Evolutionary conservation across 2,329 filamentous ascomycete species (phyloP), one percentile per base, ranked within the genome.

Genomic region (Sporothrix dimorphospora): DNA sequence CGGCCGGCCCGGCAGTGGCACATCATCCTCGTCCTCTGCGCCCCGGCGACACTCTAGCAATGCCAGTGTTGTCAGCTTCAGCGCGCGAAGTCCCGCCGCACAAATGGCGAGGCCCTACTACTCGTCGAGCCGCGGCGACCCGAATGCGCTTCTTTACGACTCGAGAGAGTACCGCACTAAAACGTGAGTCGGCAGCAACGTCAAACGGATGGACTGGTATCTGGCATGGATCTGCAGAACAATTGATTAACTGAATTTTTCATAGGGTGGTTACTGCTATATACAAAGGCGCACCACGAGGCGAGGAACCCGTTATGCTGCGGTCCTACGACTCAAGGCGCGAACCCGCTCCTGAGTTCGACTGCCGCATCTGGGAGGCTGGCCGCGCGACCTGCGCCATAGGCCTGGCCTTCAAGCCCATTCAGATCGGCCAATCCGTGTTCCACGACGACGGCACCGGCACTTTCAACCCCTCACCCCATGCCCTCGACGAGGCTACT

Each of bases 291-390:
- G 94, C 93, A 0, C 86, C 86, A 3, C 90, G 88, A 76, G 89
- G 89, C 51, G 88, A 88, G 7, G 85, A 89, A 1, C 87, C 94
- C 2, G 91, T 91, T 9, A 81, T 98, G 73, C 84, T 99, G 71
- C 91, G 96, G 75, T 98, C 95, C 1, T 99, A 99, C 81, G 95
- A 98, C 80, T 98, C 96, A 19, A 89, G 95, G 77, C 94, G 92
- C 80, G 96, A 98, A 80, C 92, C 94, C 0, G 88, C 94, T 0
- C 92, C 95, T 2, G 94, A 98, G 80, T 95, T 94, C 74, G 92
- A 97, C 78, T 97, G 94, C 81, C 97, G 91, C 61, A 96, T 99
- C 72, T 99, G 96, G 96, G 91, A 99, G 82, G 96, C 96, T 4
- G 96, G 96, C 12, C 90, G 96, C 73, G 96, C 96, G n/a, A 99